Percentiles rank a stretch among this genome's conserved stretches.
Conservation (phyloP, 2,329 filamentous ascomycete genomes). For the Penicillium nordicum region DNA sequence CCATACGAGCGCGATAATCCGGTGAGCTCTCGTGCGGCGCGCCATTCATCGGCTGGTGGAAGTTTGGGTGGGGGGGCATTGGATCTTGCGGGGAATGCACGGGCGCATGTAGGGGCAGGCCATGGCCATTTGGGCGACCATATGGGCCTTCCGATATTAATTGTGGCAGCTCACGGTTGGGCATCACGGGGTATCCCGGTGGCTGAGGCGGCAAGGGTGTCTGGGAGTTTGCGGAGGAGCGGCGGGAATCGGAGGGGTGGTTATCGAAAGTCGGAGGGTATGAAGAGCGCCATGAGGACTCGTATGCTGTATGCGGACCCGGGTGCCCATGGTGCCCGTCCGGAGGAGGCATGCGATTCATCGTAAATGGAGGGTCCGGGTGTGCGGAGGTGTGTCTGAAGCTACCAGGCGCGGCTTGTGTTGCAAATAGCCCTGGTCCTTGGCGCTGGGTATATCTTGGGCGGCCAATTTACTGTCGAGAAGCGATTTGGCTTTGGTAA, state of each 20-base stretch:
- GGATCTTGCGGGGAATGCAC: conserved; percentile 28
- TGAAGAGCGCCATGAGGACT: conserved; percentile 31
- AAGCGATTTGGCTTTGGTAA: neutral
- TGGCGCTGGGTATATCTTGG: neutral
- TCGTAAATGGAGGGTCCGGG: conserved; percentile 6
- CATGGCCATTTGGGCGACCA: conserved; percentile 29
- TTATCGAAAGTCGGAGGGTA: conserved; percentile 30
- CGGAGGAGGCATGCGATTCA: conserved; percentile 33
- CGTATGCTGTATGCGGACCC: conserved; percentile 28
- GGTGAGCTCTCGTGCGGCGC: conserved; percentile 30
- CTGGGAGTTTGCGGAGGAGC: conserved; percentile 28
- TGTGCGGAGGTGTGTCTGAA: neutral
- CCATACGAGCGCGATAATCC: conserved; percentile 35
- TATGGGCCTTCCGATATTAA: conserved; percentile 35
- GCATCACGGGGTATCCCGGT: conserved; percentile 28
- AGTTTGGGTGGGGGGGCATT: conserved; percentile 25
- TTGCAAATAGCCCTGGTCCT: neutral
- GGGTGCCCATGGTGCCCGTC: conserved; percentile 30
- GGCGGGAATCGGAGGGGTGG: conserved; percentile 31
- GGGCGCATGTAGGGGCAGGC: conserved; percentile 32
- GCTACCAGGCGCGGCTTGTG: neutral
- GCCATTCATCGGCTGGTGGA: conserved; percentile 34
- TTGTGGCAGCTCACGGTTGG: conserved; percentile 36
- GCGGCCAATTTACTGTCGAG: neutral
- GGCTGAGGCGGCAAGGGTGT: conserved; percentile 25